Base-by-base conservation (phyloP, 2,329 filamentous ascomycete genomes). In the Colletotrichum lindemuthianum region DNA sequence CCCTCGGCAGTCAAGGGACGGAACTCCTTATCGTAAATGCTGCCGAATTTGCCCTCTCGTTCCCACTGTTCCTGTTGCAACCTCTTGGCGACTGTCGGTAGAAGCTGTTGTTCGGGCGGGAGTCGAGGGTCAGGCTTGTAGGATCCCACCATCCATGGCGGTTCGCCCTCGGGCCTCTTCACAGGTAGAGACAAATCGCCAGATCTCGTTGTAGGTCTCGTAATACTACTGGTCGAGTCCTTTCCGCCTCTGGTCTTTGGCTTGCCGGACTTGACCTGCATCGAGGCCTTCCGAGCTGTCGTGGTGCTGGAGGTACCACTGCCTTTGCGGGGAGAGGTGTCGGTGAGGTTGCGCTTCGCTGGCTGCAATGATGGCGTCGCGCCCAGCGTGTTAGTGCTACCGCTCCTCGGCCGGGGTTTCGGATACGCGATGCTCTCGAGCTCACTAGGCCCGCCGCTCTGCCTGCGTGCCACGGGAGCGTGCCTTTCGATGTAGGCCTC, bases 41-140 rank as follows among this genome's bases (percentile, higher is more conserved):
- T 92, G 4, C 93, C 93, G 68, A 92, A 92, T 69, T 92, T 93
- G 68, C 94, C 94, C 76, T 97, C 92, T 70, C 89, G 92, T 77
- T 96, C 93, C 94, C 93, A 97, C 76, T 95, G 92, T 76, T 97
- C 93, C 79, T 97, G 95, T 76, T 96, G 92, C 76, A 98, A 85
- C 60, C 92, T 87, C 72, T 91, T 93, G 11, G 96, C 96, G 67
- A 98, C 93, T 0, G 96, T 98, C 1, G 96, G 96, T 10, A 99
- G 87, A 57, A 99, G 89, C 74, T 99, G 96, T 76, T 99, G 92
- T 67, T 99, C 96, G 0, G 93, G 96, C 6, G 96, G 96, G 39
- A 99, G 82, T 66, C 93, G 90, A 36, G 96, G 96, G 74, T 99
- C 96, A 0, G 96, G 96, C 73, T 96, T 97, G 78, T 97, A 99